A percentile compares a stretch with the other conserved stretches of the same genome.
These are phyloP conservation scores for Arabidopsis arenosa DNA, from an alignment of 345 rosid genomes.

Conservation along the genomic window DNA sequence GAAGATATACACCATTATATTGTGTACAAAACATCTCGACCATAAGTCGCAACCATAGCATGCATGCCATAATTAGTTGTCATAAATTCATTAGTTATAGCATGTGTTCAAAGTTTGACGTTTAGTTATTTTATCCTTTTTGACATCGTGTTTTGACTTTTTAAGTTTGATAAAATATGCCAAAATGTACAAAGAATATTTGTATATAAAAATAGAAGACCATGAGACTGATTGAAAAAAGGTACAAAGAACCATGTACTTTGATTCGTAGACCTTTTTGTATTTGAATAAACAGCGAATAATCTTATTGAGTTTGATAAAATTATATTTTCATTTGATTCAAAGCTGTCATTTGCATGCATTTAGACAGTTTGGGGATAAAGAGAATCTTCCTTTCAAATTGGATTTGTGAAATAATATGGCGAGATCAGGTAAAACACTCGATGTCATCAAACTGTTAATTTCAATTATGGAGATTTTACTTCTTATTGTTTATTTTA, in stretches of 20 bases:
- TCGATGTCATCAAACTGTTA: neutral
- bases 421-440: slow-evolving; percentile 1
- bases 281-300: slow-evolving; percentile 13
- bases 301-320: neutral
- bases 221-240: slow-evolving; percentile 3
- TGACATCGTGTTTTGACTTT: slow-evolving; percentile 15
- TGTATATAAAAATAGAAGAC: neutral
- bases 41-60: slow-evolving; percentile 17
- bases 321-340: slow-evolving; percentile 13
- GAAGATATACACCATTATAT: too few species aligned
- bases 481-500: neutral
- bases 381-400: slow-evolving; percentile 39
- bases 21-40: slow-evolving; percentile 1
- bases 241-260: slow-evolving; percentile 31
- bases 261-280: slow-evolving; percentile 37
- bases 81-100: slow-evolving; percentile 1
- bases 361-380: slow-evolving; percentile 25
- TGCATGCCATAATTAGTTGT: slow-evolving; percentile 19
- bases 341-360: slow-evolving; percentile 45
- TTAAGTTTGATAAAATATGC: slow-evolving; percentile 19
- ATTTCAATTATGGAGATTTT: neutral
- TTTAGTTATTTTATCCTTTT: slow-evolving; percentile 12
- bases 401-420: neutral
- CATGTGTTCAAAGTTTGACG: slow-evolving; percentile 38
- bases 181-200: slow-evolving; percentile 18